Conservation (phyloP, 2,329 filamentous ascomycete genomes). For the Aspergillus quadrilineatus region DNA sequence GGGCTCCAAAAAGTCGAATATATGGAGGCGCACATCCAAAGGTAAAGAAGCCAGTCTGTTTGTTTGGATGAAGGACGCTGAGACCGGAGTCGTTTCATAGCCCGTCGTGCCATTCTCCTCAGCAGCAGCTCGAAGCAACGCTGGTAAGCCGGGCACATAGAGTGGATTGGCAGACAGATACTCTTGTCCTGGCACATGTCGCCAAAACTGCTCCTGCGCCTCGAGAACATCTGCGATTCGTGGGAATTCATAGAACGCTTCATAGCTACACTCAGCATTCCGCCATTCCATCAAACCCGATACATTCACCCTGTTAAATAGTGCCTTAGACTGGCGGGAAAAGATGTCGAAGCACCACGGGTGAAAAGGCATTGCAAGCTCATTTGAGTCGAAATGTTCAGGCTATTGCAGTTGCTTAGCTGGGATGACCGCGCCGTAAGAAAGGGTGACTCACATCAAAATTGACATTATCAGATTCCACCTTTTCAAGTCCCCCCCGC, state of each 20-base stretch:
- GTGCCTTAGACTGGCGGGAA: constrained; percentile 16
- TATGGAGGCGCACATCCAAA: constrained; percentile 5
- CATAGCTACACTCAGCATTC: constrained; percentile 11
- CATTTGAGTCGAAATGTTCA: neutral
- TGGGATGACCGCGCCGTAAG: neutral
- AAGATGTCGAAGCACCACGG: constrained; percentile 25
- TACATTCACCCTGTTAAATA: constrained; percentile 12
- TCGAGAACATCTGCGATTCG: neutral
- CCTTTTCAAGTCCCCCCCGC: neutral
- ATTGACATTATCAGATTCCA: neutral
- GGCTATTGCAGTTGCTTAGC: neutral
- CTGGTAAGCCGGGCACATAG: constrained; percentile 9
- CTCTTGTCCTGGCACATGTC: constrained; percentile 9
- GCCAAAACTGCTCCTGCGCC: constrained; percentile 9
- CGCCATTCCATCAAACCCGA: constrained; percentile 17
- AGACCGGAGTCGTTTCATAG: neutral
- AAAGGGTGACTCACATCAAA: neutral
- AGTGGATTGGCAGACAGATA: constrained; percentile 21
- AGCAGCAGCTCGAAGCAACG: constrained; percentile 1
- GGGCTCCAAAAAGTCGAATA: constrained; percentile 6
- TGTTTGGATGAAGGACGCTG: too few relatives aligned
- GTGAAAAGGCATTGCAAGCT: constrained; percentile 19
- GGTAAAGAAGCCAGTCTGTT: constrained; percentile 1
- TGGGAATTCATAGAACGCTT: neutral
- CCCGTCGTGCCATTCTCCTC: neutral